Base-by-base conservation (phyloP, 257 asterid genomes). In the Solanum piurae region DNA sequence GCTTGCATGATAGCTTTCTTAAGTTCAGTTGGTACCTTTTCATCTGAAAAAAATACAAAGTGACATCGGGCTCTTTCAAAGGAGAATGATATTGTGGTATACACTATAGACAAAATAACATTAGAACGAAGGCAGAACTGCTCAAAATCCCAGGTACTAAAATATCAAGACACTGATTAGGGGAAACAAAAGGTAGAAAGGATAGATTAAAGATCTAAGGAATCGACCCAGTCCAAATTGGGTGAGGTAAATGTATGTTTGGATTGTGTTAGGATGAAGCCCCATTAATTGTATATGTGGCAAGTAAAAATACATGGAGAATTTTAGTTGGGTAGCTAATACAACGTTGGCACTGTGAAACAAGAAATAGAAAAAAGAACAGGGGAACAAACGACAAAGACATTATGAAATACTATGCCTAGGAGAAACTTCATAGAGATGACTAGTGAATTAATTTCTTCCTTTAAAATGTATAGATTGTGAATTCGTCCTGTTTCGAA, bases 1-100 rank as follows among this genome's bases (percentile, higher is more conserved):
- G 91, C 99, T 76, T 94, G 96, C 98, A 94, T 94, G 87, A 97
- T 95, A 4, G 98, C 96, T 91, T 89, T 97, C 89, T 94, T 97
- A 88, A 97, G 83, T 90, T 97, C 99, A 40, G 92, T 90, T 7
- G 99, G 98, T 37, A 97, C 99, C 93, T 94, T 95, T 84, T 95
- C 94, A 88, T 95, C 99, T 97, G 93, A n/a, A 21, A 72, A 34
- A 42, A 9, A 14, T 77, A n/a, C 84, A 13, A 42, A 44, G 6
- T 31, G 16, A 6, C 23, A 3, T 8, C 0, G 2, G 6, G 27
- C 2, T 2, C 66, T 79, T 14, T 9, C 66, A 80, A 14, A 80
- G 68, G 85, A 77, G 18, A 80, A 80, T 29, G 18, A 9, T n/a
- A 76, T 76, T 9, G 66, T 27, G 66, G 25, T 27, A 73, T 73